These are phyloP conservation scores for Stephania cephalantha DNA, from an alignment of 164 flowering plant genomes.

Conservation along the genomic window DNA sequence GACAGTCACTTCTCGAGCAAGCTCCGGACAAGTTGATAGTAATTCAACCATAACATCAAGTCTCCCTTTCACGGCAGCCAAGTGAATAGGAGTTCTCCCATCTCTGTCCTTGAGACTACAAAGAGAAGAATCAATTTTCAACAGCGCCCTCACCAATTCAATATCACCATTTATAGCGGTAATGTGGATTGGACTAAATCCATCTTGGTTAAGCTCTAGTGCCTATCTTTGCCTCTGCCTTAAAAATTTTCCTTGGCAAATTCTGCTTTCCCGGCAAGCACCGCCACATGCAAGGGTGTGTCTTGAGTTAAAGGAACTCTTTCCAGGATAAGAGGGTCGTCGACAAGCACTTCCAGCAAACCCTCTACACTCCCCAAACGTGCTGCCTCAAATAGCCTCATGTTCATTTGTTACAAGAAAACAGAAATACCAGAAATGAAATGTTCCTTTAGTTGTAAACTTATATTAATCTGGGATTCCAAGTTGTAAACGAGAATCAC, in stretches of 20 bases:
- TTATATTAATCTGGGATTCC: no score
- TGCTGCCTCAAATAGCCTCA: not conserved
- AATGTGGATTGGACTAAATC: conserved; percentile 4
- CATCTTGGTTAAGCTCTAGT: not conserved
- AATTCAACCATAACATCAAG: not conserved
- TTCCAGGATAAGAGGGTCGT: not conserved
- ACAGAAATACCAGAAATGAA: not conserved
- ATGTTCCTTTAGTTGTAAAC: not conserved
- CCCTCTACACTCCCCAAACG: not conserved
- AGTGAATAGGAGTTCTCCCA: not conserved
- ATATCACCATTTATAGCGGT: not conserved
- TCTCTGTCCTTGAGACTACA: not conserved
- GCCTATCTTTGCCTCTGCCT: not conserved
- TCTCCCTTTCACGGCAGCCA: not conserved
- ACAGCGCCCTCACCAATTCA: not conserved
- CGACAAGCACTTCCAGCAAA: not conserved
- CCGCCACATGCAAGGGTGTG: not conserved
- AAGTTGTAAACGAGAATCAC: no score
- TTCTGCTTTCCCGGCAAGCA: not conserved
- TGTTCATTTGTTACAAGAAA: not conserved
- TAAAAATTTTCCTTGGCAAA: not conserved
- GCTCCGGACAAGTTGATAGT: not conserved
- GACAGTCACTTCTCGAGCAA: not conserved
- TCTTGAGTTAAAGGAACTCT: not conserved
- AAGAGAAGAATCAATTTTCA: not conserved